Percentiles rank a stretch among this genome's conserved stretches.
Conservation (phyloP, 2,329 filamentous ascomycete species). For the Immersiporthe knoxdaviesiana region DNA sequence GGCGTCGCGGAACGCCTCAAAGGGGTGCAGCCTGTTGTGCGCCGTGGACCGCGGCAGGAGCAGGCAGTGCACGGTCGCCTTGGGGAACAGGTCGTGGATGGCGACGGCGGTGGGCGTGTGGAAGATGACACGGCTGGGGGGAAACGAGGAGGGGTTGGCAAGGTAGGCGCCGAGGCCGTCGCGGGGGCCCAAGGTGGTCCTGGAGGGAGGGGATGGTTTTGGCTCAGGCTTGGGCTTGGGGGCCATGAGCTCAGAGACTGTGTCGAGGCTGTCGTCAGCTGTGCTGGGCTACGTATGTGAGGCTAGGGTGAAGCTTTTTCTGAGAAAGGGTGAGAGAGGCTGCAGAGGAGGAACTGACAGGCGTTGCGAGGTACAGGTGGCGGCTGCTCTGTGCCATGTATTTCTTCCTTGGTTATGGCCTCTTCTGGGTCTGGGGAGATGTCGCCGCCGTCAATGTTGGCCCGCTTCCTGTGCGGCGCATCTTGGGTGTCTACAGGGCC, state of each 20-base stretch:
- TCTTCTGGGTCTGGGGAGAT: slow-evolving; percentile 38
- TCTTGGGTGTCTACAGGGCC: slow-evolving; percentile 7
- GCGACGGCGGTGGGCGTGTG: slow-evolving; percentile 71
- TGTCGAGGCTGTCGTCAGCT: slow-evolving; percentile 10
- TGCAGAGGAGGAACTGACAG: slow-evolving; percentile 39
- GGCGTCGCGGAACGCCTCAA: slow-evolving; percentile 73
- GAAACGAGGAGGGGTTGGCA: slow-evolving; percentile 61
- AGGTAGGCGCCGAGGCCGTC: slow-evolving; percentile 72
- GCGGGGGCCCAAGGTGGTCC: slow-evolving; percentile 47
- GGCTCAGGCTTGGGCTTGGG: slow-evolving; percentile 46
- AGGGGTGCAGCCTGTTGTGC: slow-evolving; percentile 70
- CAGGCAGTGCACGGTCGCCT: slow-evolving; percentile 81
- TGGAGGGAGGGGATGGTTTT: slow-evolving; percentile 30
- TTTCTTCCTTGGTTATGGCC: slow-evolving; percentile 47
- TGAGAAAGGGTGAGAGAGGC: too few relatives aligned
- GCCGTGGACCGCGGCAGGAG: slow-evolving; percentile 75
- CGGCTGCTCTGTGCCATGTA: slow-evolving; percentile 38
- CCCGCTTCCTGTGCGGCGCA: slow-evolving; percentile 17
- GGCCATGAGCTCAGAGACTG: slow-evolving; percentile 60
- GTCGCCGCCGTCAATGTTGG: slow-evolving; percentile 6
- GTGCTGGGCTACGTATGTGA: slow-evolving; percentile 21
- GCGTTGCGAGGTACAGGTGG: slow-evolving; percentile 43
- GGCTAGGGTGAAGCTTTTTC: neutral
- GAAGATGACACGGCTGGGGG: slow-evolving; percentile 63
- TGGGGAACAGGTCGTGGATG: slow-evolving; percentile 85